Conservation (phyloP, 192 early-diverging fungal genomes). For the Anaeromyces robustus region DNA sequence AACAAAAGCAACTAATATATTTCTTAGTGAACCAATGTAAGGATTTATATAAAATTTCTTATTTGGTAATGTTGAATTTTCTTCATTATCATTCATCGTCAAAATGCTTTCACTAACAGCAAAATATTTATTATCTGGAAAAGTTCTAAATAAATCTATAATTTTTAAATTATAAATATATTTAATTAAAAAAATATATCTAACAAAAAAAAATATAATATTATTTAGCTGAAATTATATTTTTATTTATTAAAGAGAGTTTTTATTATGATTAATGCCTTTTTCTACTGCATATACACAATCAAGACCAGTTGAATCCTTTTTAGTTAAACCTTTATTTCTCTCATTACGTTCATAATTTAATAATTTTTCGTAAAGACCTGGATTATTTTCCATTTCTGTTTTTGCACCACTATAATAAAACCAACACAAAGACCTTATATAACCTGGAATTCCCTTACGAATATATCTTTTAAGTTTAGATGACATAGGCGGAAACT, state of each 20-base stretch:
- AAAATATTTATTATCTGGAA: conserved; percentile 44
- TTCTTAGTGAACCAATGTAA: conserved; percentile 34
- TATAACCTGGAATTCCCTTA: conserved; percentile 57
- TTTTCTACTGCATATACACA: neutral
- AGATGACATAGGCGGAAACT: neutral
- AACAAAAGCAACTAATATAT: conserved; percentile 55
- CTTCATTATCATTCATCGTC: neutral
- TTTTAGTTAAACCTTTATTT: conserved; percentile 17
- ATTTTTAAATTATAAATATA: neutral
- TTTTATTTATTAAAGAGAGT: no score
- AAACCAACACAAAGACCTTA: conserved; percentile 54
- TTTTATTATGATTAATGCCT: conserved; percentile 8
- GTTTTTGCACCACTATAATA: conserved; percentile 52
- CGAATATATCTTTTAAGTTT: conserved; percentile 57
- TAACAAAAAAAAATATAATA: conserved; percentile 1
- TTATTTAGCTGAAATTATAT: no score
- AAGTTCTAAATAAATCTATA: conserved; percentile 57
- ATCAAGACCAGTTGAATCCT: neutral
- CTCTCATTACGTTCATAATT: conserved; percentile 12
- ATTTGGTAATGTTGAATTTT: neutral
- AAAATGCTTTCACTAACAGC: neutral
- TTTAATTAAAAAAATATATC: neutral
- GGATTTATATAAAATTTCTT: neutral
- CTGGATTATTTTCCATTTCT: conserved; percentile 32
- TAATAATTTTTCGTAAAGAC: conserved; percentile 22